Conservation (phyloP, 2,329 filamentous ascomycete species). For the Graphiopsis chlorocephala region DNA sequence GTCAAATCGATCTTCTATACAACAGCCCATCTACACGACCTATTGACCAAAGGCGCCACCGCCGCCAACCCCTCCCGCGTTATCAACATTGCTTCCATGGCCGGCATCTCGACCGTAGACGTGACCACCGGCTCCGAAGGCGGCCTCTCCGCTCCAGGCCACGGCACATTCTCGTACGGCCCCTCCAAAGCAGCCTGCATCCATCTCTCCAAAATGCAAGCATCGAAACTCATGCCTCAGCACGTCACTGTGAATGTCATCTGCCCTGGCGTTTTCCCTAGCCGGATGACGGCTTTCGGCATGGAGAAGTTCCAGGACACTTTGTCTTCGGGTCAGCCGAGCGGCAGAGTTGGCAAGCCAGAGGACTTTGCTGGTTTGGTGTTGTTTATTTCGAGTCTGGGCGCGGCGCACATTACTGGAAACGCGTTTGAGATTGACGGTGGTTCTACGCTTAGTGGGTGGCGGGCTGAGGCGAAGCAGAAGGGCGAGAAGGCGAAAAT, state of each 20-base stretch:
- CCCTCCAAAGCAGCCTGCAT: conserved; percentile 52
- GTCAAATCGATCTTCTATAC: conserved; percentile 43
- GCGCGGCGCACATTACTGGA: conserved; percentile 46
- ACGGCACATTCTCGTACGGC: conserved; percentile 44
- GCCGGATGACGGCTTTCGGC: conserved; percentile 53
- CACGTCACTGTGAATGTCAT: conserved; percentile 58
- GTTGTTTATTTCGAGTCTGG: conserved; percentile 43
- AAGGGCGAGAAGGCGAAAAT: conserved; percentile 25
- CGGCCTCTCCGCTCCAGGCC: conserved; percentile 50
- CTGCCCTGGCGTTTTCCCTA: conserved; percentile 56
- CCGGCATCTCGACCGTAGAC: conserved; percentile 44
- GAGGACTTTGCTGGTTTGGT: conserved; percentile 48
- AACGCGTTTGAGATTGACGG: conserved; percentile 51
- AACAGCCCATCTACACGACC: conserved; percentile 45
- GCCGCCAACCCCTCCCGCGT: conserved; percentile 43
- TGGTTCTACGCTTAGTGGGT: conserved; percentile 44
- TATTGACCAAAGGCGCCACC: conserved; percentile 43
- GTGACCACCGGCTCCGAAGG: conserved; percentile 48
- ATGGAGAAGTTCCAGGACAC: conserved; percentile 49
- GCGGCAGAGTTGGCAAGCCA: conserved; percentile 47
- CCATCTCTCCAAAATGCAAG: conserved; percentile 55
- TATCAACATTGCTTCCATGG: conserved; percentile 48
- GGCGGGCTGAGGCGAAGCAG: conserved; percentile 35
- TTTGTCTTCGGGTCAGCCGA: conserved; percentile 47
- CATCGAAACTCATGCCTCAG: conserved; percentile 49